Evolutionary conservation across 768 basidiomycete species (phyloP).

Genomic region (Boletus insuetus): DNA sequence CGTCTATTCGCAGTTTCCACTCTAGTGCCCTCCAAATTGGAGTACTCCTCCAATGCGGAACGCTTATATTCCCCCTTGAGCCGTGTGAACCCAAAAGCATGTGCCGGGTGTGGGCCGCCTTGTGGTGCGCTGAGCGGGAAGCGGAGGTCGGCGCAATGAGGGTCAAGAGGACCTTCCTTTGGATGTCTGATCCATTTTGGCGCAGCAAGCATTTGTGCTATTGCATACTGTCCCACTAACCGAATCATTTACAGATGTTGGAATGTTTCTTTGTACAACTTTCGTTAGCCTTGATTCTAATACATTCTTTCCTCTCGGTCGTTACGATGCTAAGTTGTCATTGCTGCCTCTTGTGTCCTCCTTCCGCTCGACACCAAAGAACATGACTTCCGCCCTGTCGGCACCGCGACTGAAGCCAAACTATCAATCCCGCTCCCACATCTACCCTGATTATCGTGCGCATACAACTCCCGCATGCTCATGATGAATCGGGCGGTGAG

Average conservation of each 20-base stretch:
- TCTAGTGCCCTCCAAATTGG: conserved; percentile 59
- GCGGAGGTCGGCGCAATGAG: conserved; percentile 74
- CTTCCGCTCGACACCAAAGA: background rate
- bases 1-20: conserved; percentile 89
- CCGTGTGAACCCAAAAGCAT: conserved; percentile 69
- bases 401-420: background rate
- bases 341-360: background rate
- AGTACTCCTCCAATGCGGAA: conserved; percentile 75
- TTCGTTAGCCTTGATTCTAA: background rate
- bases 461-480: no score
- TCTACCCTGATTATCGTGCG: no score
- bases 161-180: conserved; percentile 76
- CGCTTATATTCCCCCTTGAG: conserved; percentile 68
- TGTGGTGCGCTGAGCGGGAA: conserved; percentile 67
- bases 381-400: no score
- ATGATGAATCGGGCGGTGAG: no score
- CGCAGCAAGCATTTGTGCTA: conserved; percentile 17
- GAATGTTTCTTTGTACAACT: background rate
- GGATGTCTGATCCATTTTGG: conserved; percentile 71
- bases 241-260: background rate
- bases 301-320: background rate
- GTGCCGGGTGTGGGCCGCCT: conserved; percentile 63
- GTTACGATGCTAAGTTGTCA: no score
- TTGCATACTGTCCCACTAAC: conserved; percentile 5
- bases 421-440: no score